Conservation (phyloP, 176 grass and related monocot species). For the Carex littledalei region DNA sequence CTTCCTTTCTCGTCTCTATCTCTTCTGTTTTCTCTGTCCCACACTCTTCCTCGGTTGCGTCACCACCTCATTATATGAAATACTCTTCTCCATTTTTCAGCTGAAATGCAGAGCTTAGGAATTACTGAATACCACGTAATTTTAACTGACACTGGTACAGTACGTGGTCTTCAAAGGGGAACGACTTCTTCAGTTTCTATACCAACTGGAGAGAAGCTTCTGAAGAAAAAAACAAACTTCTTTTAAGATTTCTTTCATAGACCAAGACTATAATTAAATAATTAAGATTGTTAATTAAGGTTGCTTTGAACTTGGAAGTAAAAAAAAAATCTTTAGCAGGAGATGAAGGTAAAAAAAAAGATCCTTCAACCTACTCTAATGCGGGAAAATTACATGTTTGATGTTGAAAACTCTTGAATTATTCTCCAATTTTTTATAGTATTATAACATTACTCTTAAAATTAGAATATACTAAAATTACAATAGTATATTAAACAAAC, state of each 20-base stretch:
- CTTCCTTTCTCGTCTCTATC: neutral
- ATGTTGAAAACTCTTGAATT: neutral
- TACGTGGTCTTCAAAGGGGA: too few species aligned
- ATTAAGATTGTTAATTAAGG: neutral
- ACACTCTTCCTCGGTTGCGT: neutral
- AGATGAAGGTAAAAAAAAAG: neutral
- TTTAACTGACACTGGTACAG: neutral
- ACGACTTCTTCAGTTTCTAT: neutral
- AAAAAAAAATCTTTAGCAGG: neutral
- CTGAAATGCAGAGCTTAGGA: neutral
- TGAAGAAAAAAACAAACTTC: neutral
- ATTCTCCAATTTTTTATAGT: neutral
- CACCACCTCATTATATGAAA: neutral
- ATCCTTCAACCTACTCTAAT: neutral
- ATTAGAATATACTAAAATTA: neutral
- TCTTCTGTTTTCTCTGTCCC: slow-evolving; percentile 1
- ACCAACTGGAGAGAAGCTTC: neutral
- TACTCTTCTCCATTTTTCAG: neutral
- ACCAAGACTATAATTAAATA: neutral
- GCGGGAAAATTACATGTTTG: neutral
- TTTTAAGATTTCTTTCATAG: neutral
- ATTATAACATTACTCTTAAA: neutral
- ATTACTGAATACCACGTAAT: neutral
- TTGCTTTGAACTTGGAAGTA: neutral
- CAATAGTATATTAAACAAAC: neutral